Conservation (phyloP, 768 basidiomycete species). For the Tubosaeta sp. region DNA sequence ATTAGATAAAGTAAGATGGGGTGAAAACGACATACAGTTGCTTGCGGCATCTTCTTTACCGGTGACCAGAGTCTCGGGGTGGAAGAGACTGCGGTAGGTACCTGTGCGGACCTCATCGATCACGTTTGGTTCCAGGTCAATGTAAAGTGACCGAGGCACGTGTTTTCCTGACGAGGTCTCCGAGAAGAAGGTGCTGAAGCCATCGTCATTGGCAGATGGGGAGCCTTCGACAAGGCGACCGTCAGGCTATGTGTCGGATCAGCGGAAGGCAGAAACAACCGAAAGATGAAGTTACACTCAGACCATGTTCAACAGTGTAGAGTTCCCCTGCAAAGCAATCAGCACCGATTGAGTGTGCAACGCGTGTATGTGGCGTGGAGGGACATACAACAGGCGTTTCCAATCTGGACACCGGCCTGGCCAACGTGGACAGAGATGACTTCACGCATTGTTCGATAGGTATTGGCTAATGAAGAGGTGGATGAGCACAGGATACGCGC, state of each 20-base stretch:
- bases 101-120: slow-evolving; percentile 97
- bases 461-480: slow-evolving; percentile 4
- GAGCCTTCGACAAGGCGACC: slow-evolving; percentile 83
- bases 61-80: slow-evolving; percentile 96
- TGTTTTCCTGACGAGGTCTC: slow-evolving; percentile 96
- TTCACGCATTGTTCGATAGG: slow-evolving; percentile 68
- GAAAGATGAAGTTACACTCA: slow-evolving; percentile 58
- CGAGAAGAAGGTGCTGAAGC: slow-evolving; percentile 99
- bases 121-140: slow-evolving; percentile 96
- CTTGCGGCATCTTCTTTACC: slow-evolving; percentile 99
- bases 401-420: slow-evolving; percentile 97
- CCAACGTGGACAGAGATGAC: slow-evolving; percentile 99
- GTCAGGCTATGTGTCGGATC: slow-evolving; percentile 66
- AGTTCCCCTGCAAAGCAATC: slow-evolving; percentile 72
- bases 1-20: background rate
- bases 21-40: slow-evolving; percentile 66
- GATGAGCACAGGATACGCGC: slow-evolving; percentile 18
- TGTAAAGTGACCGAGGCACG: slow-evolving; percentile 95
- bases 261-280: slow-evolving; percentile 6
- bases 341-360: slow-evolving; percentile 11
- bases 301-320: slow-evolving; percentile 97
- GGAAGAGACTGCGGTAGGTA: slow-evolving; percentile 94
- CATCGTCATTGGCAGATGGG: slow-evolving; percentile 72
- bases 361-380: slow-evolving; percentile 12
- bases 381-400: slow-evolving; percentile 96